These are phyloP conservation scores for Rhodosporidiobolus odoratus DNA, from an alignment of 768 basidiomycete species.

Conservation along the genomic window DNA sequence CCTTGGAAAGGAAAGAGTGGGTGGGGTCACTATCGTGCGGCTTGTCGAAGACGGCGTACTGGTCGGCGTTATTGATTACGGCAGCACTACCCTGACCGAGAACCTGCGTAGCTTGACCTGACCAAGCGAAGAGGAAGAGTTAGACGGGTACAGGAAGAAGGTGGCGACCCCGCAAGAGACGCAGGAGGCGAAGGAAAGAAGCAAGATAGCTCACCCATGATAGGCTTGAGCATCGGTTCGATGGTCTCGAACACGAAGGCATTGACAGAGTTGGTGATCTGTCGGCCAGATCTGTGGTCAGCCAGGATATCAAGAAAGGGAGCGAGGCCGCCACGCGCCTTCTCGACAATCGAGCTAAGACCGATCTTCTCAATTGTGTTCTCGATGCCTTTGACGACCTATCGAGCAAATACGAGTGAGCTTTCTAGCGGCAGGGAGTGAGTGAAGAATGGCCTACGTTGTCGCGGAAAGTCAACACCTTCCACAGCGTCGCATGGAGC, in stretches of 20 bases:
- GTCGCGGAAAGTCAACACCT: constrained; percentile 78
- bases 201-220: constrained; percentile 9
- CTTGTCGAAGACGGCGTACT: constrained; percentile 65
- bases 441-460: constrained; percentile 46
- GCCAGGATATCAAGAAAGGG: background rate
- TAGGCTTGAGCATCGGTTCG: constrained; percentile 76
- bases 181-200: background rate
- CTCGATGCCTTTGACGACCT: constrained; percentile 66
- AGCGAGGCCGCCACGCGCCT: constrained; percentile 41
- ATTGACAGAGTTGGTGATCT: constrained; percentile 60
- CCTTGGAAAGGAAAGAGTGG: constrained; percentile 36
- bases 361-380: constrained; percentile 78
- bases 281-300: no score
- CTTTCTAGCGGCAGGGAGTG: constrained; percentile 2
- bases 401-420: constrained; percentile 46
- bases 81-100: constrained; percentile 63
- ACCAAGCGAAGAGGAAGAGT: no score
- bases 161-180: no score
- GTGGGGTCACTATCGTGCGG: constrained; percentile 56
- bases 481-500: constrained; percentile 73
- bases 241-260: constrained; percentile 80
- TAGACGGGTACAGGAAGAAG: background rate
- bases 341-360: constrained; percentile 65
- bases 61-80: constrained; percentile 73
- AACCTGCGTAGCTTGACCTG: constrained; percentile 60